phyloP scores from a whole-genome alignment of 1,139 yeast species.

The Candida gigantensis region DNA sequence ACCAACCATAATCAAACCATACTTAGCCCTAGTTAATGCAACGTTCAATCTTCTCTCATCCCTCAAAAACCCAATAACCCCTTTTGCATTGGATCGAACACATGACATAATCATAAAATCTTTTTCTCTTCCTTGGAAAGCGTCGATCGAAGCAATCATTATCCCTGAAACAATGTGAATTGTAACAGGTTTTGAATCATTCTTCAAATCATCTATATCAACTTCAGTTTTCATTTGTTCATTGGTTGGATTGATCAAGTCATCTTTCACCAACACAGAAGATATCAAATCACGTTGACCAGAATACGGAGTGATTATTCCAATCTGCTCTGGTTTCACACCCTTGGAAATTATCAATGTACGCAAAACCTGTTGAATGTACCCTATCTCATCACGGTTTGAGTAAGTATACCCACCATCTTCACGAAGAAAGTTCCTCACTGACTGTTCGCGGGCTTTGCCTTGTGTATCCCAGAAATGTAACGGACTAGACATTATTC shows the following conservation, averaged over 20 bases:
- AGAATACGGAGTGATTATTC: constrained; percentile 71
- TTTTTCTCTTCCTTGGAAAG: constrained; percentile 69
- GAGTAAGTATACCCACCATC: constrained; percentile 55
- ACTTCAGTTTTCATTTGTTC: constrained; percentile 50
- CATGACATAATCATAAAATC: constrained; percentile 60
- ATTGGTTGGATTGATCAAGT: constrained; percentile 56
- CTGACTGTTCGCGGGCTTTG: constrained; percentile 43
- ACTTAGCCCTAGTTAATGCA: constrained; percentile 63
- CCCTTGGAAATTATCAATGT: constrained; percentile 55
- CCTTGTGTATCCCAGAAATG: constrained; percentile 54
- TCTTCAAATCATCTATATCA: constrained; percentile 56
- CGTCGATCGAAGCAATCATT: constrained; percentile 70
- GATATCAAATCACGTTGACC: constrained; percentile 71
- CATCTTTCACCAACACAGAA: constrained; percentile 46
- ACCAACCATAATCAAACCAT: constrained; percentile 58
- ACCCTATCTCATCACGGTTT: constrained; percentile 53
- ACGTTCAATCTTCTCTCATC: constrained; percentile 63
- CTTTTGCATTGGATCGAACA: constrained; percentile 54
- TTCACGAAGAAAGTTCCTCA: constrained; percentile 46
- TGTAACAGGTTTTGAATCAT: constrained; percentile 51
- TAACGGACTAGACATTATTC: constrained; percentile 48
- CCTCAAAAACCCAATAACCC: constrained; percentile 57
- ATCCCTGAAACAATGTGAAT: constrained; percentile 65
- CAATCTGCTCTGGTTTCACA: constrained; percentile 52
- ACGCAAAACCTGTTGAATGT: constrained; percentile 47